phyloP scores from a whole-genome alignment of 257 asterid species.

The Ilex aquifolium region DNA sequence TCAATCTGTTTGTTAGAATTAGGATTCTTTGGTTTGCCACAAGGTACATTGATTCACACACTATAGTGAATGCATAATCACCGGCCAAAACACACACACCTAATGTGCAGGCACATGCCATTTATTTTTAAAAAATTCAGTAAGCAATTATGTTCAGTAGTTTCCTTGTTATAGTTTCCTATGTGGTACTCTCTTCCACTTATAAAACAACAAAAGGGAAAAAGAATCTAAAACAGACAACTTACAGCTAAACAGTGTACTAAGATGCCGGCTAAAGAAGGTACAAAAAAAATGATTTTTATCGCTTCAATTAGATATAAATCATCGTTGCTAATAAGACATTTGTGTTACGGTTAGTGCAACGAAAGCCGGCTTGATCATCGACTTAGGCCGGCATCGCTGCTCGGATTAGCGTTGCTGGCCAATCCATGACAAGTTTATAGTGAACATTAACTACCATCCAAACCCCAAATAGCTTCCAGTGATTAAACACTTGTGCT shows the following conservation, averaged over 20 bases:
- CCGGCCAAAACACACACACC: not conserved
- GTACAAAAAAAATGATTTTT: too few species aligned
- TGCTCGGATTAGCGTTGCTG: not conserved
- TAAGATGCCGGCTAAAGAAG: conserved; percentile 32
- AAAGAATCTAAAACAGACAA: conserved; percentile 5
- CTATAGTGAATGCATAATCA: too few species aligned
- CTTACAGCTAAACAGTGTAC: conserved; percentile 32
- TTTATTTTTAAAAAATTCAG: conserved; percentile 1
- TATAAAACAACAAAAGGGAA: conserved; percentile 12
- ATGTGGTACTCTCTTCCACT: not conserved
- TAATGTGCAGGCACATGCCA: conserved; percentile 67
- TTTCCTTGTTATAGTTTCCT: conserved; percentile 14
- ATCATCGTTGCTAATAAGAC: conserved; percentile 18
- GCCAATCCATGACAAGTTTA: not conserved
- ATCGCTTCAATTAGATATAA: not conserved
- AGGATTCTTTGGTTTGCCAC: too few species aligned
- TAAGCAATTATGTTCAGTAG: conserved; percentile 13
- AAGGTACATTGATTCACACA: too few species aligned
- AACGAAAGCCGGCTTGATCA: conserved; percentile 27
- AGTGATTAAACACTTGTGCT: too few species aligned
- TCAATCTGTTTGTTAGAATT: too few species aligned
- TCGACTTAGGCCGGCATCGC: not conserved
- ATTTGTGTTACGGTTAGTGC: conserved; percentile 30
- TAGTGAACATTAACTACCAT: not conserved
- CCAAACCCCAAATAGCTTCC: not conserved